Evolutionary conservation across 805 yeast species (phyloP).

Genomic region (Kodamaea lidongshanica): DNA sequence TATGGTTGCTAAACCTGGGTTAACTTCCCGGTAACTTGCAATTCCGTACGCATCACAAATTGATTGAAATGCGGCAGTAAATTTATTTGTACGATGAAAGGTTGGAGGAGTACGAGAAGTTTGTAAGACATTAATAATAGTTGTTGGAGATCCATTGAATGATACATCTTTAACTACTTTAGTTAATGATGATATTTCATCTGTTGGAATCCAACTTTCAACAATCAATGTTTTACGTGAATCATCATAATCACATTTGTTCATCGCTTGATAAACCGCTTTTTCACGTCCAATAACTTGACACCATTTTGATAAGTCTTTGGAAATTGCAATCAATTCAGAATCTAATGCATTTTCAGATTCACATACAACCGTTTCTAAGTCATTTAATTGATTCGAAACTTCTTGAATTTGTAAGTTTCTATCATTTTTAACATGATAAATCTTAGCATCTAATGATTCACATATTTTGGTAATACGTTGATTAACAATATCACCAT

Average conservation of each 20-base stretch:
- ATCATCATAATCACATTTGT: slow-evolving; percentile 73
- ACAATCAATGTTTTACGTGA: slow-evolving; percentile 83
- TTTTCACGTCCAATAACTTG: slow-evolving; percentile 59
- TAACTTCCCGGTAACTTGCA: slow-evolving; percentile 68
- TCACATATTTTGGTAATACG: slow-evolving; percentile 81
- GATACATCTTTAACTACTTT: slow-evolving; percentile 49
- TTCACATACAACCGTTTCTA: slow-evolving; percentile 30
- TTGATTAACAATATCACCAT: slow-evolving; percentile 68
- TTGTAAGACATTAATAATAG: slow-evolving; percentile 49
- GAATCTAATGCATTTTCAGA: slow-evolving; percentile 62
- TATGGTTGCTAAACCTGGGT: slow-evolving; percentile 69
- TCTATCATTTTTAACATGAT: slow-evolving; percentile 46
- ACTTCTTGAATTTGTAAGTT: slow-evolving; percentile 24
- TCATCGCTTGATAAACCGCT: slow-evolving; percentile 71
- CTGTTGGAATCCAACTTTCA: slow-evolving; percentile 94
- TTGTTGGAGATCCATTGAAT: slow-evolving; percentile 30
- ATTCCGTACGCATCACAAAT: slow-evolving; percentile 75
- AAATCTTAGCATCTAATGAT: slow-evolving; percentile 79
- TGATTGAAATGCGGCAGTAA: slow-evolving; percentile 62
- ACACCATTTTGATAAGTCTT: slow-evolving; percentile 71
- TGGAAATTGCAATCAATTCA: slow-evolving; percentile 74
- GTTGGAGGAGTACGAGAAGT: slow-evolving; percentile 71
- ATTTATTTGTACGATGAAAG: slow-evolving; percentile 61
- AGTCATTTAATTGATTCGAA: slow-evolving; percentile 25
- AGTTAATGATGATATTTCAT: slow-evolving; percentile 63